These are phyloP conservation scores for Sporisorium scitamineum DNA, from an alignment of 1,284 basidiomycete species.

Conservation along the genomic window DNA sequence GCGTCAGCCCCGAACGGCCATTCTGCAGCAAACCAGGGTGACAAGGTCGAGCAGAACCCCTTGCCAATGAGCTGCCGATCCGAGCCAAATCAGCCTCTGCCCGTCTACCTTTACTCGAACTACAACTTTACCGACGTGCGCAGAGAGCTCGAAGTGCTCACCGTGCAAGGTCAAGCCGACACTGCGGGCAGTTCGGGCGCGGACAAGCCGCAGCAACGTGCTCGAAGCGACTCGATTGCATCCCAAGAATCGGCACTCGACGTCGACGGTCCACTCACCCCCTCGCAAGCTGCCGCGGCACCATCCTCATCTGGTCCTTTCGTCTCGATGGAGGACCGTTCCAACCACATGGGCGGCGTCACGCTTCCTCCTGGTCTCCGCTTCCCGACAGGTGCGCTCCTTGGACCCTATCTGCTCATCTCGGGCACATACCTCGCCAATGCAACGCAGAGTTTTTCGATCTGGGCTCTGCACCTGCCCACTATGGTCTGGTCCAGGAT, in stretches of 20 bases:
- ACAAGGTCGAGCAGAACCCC: conserved; percentile 45
- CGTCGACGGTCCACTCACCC: conserved; percentile 31
- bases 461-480: conserved; percentile 63
- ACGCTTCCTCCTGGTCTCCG: conserved; percentile 64
- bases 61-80: conserved; percentile 47
- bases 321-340: conserved; percentile 51
- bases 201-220: conserved; percentile 9
- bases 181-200: not conserved
- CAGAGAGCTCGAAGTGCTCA: conserved; percentile 61
- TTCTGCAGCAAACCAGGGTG: not conserved
- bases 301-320: conserved; percentile 18
- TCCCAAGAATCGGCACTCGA: conserved; percentile 47
- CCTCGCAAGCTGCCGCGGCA: conserved; percentile 18
- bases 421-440: conserved; percentile 66
- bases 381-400: conserved; percentile 61
- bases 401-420: conserved; percentile 60
- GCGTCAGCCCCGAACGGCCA: conserved; percentile 3
- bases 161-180: conserved; percentile 18
- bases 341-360: conserved; percentile 55
- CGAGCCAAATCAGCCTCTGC: conserved; percentile 24
- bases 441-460: conserved; percentile 63
- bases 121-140: conserved; percentile 67
- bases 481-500: conserved; percentile 63
- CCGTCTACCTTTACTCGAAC: conserved; percentile 63
- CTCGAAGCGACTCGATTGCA: conserved; percentile 33